Conservation (phyloP, 352 stramenopile genomes). For the Globisporangium parvum region DNA sequence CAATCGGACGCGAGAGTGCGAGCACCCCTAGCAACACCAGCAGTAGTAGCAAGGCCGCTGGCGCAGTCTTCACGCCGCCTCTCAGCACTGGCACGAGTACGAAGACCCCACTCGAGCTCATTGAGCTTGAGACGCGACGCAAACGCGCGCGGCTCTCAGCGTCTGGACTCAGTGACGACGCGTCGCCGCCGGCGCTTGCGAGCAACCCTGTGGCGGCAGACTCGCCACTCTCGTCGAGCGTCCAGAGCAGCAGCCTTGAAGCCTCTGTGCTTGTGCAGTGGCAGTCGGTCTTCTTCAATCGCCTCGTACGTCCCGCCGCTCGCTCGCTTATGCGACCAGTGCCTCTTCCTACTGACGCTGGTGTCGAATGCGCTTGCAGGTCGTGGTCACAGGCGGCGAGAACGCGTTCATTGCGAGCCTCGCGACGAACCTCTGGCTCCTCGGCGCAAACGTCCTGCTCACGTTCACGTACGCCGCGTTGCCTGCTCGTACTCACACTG, state of each 20-base stretch:
- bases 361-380: constrained; percentile 19
- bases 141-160: constrained; percentile 7
- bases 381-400: constrained; percentile 59
- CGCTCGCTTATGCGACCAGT: neutral
- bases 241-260: constrained; percentile 1
- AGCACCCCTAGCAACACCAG: neutral
- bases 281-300: constrained; percentile 39
- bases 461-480: constrained; percentile 46
- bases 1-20: constrained; percentile 1
- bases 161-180: neutral
- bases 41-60: neutral
- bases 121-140: constrained; percentile 14
- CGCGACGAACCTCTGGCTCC: constrained; percentile 58
- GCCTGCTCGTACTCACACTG: neutral
- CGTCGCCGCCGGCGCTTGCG: neutral
- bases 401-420: constrained; percentile 34
- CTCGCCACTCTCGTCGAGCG: neutral
- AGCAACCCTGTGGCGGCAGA: no score
- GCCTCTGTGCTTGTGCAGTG: constrained; percentile 16
- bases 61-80: constrained; percentile 3
- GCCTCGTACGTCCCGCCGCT: constrained; percentile 33
- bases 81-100: neutral
- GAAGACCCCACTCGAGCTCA: constrained; percentile 4
- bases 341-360: neutral
- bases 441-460: constrained; percentile 58